Conservation (phyloP, 371 early-diverging fungal species). For the Apophysomyces sp. region DNA sequence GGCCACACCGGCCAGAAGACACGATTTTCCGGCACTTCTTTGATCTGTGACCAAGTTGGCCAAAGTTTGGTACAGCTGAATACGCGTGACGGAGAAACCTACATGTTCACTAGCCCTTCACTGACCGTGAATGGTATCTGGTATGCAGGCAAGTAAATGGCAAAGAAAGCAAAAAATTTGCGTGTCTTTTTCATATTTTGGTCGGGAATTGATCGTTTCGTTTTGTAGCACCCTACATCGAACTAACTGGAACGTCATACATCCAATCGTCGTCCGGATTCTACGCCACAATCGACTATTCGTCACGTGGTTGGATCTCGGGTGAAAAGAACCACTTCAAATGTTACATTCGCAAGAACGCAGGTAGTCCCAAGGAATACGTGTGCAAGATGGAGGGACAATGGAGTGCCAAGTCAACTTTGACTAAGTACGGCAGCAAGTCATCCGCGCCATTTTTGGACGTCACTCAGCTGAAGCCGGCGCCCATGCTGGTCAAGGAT, state of each 20-base stretch:
- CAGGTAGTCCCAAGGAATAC: slow-evolving; percentile 39
- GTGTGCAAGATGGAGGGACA: slow-evolving; percentile 63
- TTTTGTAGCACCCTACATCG: slow-evolving; percentile 61
- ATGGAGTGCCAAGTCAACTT: slow-evolving; percentile 65
- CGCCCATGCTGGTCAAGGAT: slow-evolving; percentile 38
- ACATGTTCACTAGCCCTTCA: slow-evolving; percentile 40
- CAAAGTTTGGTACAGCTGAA: slow-evolving; percentile 32
- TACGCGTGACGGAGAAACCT: slow-evolving; percentile 30
- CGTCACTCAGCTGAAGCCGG: slow-evolving; percentile 36
- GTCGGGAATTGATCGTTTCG: no score
- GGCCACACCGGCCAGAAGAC: slow-evolving; percentile 70
- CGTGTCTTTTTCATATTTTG: no score
- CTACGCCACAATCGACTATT: slow-evolving; percentile 68
- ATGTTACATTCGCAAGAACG: slow-evolving; percentile 40
- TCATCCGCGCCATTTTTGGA: slow-evolving; percentile 57
- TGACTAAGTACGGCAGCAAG: slow-evolving; percentile 45
- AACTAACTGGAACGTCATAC: slow-evolving; percentile 67
- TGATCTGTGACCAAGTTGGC: slow-evolving; percentile 48
- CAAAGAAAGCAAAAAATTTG: no score
- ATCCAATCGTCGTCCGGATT: slow-evolving; percentile 68
- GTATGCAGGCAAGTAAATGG: slow-evolving; percentile 38
- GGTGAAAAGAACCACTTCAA: slow-evolving; percentile 79
- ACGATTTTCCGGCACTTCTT: slow-evolving; percentile 40
- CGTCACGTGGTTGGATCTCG: slow-evolving; percentile 75
- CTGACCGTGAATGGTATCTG: slow-evolving; percentile 51